Evolutionary conservation across 2,329 filamentous ascomycete genomes (phyloP).

Genomic region (Pseudogymnoascus sp.): DNA sequence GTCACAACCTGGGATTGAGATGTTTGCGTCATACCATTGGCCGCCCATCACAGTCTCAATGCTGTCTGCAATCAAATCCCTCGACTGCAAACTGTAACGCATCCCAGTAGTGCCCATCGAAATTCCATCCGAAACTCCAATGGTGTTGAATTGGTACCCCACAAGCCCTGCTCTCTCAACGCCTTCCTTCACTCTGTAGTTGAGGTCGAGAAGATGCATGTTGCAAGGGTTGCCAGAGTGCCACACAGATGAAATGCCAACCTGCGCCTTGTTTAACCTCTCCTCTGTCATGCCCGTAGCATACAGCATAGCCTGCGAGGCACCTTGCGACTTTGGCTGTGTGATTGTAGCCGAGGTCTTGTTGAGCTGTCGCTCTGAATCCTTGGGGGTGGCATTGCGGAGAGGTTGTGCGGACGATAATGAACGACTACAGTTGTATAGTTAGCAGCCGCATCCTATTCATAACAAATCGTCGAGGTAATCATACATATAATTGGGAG

Average conservation of each 20-base stretch:
- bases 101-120: conserved; percentile 98
- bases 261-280: conserved; percentile 93
- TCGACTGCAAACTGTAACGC: conserved; percentile 88
- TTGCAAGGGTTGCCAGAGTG: conserved; percentile 98
- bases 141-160: conserved; percentile 97
- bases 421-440: conserved; percentile 20
- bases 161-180: conserved; percentile 72
- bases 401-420: conserved; percentile 25
- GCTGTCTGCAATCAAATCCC: conserved; percentile 94
- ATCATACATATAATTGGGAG: conserved; percentile 26
- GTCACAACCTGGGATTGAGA: conserved; percentile 95
- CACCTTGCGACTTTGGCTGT: conserved; percentile 95
- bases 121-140: conserved; percentile 94
- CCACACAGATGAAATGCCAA: conserved; percentile 97
- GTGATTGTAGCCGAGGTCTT: conserved; percentile 79
- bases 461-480: conserved; percentile 11
- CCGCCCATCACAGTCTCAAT: conserved; percentile 99
- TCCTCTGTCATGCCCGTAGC: conserved; percentile 79
- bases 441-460: conserved; percentile 12
- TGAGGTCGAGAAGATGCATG: conserved; percentile 90
- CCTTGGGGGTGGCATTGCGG: conserved; percentile 22
- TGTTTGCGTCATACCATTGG: conserved; percentile 97
- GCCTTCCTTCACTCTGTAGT: conserved; percentile 47
- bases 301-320: conserved; percentile 98
- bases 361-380: conserved; percentile 54